Conservation (phyloP, 768 basidiomycete genomes). For the Rhizopogon roseolus region DNA sequence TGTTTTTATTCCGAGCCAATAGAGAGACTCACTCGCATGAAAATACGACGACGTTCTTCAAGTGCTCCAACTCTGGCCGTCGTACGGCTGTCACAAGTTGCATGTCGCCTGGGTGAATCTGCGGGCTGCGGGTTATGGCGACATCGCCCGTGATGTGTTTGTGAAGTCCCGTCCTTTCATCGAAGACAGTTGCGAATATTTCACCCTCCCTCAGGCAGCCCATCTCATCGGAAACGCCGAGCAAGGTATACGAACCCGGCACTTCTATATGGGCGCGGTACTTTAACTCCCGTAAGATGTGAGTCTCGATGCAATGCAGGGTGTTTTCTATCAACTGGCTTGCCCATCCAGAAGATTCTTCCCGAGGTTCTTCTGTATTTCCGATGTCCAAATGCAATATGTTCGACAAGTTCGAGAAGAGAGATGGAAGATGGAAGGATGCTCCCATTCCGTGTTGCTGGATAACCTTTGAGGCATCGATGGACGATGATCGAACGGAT, state of each 20-base stretch:
- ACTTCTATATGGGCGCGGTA: constrained; percentile 46
- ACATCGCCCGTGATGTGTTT: constrained; percentile 31
- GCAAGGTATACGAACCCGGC: constrained; percentile 43
- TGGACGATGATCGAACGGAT: constrained; percentile 28
- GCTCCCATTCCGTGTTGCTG: constrained; percentile 40
- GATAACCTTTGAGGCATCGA: constrained; percentile 33
- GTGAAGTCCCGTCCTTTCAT: constrained; percentile 24
- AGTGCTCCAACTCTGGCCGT: constrained; percentile 30
- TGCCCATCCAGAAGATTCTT: constrained; percentile 10
- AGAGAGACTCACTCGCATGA: constrained; percentile 35
- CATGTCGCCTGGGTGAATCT: constrained; percentile 48
- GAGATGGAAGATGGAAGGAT: constrained; percentile 40
- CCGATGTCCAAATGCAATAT: constrained; percentile 27
- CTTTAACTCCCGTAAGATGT: constrained; percentile 48
- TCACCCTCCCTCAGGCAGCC: constrained; percentile 40
- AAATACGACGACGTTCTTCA: constrained; percentile 46
- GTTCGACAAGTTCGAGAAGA: constrained; percentile 32
- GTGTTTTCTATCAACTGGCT: constrained; percentile 33
- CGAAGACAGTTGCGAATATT: constrained; percentile 39
- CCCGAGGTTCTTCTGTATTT: constrained; percentile 8
- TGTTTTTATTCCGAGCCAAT: background rate
- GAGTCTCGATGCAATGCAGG: constrained; percentile 35
- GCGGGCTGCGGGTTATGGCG: constrained; percentile 46
- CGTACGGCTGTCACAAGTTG: constrained; percentile 39
- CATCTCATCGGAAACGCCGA: constrained; percentile 51